These are phyloP conservation scores for Batrachochytrium dendrobatidis DNA, from an alignment of 371 early-diverging fungal species.

Conservation along the genomic window DNA sequence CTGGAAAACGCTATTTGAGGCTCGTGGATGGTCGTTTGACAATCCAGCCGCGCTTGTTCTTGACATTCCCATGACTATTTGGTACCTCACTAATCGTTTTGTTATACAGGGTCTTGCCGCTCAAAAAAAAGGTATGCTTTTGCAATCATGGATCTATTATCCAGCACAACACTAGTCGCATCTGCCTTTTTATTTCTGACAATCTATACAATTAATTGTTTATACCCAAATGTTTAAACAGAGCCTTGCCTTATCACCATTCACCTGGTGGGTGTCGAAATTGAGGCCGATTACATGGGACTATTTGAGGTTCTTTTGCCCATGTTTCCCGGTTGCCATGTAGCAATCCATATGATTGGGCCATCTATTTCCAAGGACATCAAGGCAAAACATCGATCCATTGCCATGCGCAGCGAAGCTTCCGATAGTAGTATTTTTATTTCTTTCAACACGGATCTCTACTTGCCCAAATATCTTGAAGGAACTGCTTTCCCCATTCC, in stretches of 20 bases:
- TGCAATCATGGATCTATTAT: neutral
- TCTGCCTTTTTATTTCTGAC: neutral
- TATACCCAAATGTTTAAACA: too few relatives aligned
- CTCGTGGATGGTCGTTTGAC: conserved; percentile 20
- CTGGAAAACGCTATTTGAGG: conserved; percentile 35
- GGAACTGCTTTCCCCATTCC: conserved; percentile 19
- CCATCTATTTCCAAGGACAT: conserved; percentile 28
- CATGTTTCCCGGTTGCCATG: conserved; percentile 37
- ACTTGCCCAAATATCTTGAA: conserved; percentile 24
- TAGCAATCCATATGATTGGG: conserved; percentile 39
- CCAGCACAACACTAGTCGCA: neutral
- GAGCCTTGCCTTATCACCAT: conserved; percentile 32
- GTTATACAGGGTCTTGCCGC: too few relatives aligned
- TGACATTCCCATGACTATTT: conserved; percentile 39
- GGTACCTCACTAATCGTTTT: conserved; percentile 36
- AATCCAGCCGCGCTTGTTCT: conserved; percentile 37
- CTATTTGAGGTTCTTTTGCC: conserved; percentile 32
- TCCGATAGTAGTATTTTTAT: conserved; percentile 22
- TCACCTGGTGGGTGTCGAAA: conserved; percentile 34
- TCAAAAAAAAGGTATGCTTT: neutral
- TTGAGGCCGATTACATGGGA: conserved; percentile 36
- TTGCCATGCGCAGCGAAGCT: conserved; percentile 16
- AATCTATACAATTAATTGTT: neutral
- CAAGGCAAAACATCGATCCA: conserved; percentile 20
- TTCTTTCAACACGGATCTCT: conserved; percentile 24